A percentile compares a stretch with the other conserved stretches of the same genome.
Conservation (phyloP, 2,329 filamentous ascomycete species). For the Didymella pinodella region DNA sequence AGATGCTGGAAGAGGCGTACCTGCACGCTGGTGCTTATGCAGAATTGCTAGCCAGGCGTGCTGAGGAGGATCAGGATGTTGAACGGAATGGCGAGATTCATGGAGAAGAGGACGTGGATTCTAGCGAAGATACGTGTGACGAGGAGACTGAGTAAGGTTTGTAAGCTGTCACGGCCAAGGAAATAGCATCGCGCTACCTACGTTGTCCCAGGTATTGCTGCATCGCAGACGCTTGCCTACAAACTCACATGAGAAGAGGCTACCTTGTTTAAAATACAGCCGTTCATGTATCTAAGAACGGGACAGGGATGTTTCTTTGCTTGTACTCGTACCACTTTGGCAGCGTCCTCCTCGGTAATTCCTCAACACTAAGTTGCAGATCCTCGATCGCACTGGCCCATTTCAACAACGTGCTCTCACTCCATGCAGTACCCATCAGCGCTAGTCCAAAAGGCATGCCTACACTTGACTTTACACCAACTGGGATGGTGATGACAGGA, state of each 20-base stretch:
- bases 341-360: conserved; percentile 33
- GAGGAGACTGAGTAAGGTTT: not conserved
- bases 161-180: not conserved
- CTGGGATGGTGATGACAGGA: conserved; percentile 74
- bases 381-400: conserved; percentile 63
- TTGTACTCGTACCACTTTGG: conserved; percentile 52
- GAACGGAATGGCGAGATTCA: not conserved
- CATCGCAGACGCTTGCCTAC: not conserved
- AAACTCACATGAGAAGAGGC: not conserved
- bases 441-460: conserved; percentile 58
- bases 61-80: not conserved
- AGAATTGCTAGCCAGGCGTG: not conserved
- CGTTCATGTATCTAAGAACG: not conserved
- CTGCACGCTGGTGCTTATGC: not conserved
- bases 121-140: not conserved
- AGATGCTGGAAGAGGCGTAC: conserved; percentile 11
- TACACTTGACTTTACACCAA: conserved; percentile 59
- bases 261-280: not conserved
- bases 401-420: conserved; percentile 64
- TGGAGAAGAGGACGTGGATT: not conserved
- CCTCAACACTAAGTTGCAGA: conserved; percentile 35
- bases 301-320: conserved; percentile 51
- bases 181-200: not conserved
- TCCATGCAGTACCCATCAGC: conserved; percentile 67
- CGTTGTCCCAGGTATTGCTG: not conserved